Evolutionary conservation across 768 basidiomycete species (phyloP), one percentile per base, ranked within the genome.

Genomic region (Collybia mongolica): DNA sequence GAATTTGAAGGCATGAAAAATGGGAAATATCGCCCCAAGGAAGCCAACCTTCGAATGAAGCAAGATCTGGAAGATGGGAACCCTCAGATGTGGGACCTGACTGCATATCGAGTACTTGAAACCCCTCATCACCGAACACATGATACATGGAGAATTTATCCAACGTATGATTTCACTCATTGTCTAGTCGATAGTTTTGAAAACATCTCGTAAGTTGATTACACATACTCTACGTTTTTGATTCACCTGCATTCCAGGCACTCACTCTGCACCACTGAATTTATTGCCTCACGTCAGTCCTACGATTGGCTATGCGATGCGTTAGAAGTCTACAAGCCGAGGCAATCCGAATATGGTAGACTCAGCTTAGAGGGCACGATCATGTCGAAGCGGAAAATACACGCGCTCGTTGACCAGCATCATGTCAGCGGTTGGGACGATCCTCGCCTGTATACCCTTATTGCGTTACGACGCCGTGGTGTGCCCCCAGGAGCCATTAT

Each of bases 231-330:
- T 29, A 29, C 20, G 48, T n/a, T 36, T 20, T 3, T 37, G 11
- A 29, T 41, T 12, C 19, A 18, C 20, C 14, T 44, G 26, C 17
- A 26, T 44, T 8, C 39, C 39, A 98, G 96, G 20, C 97, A 99
- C 73, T 98, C 97, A 0, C 77, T 99, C 5, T 99, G 97, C 62
- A 99, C 97, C 1, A 84, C 83, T 35, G 97, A 99, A 67, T 99
- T 99, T 67, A 86, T 98, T 59, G 84, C 86, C 18, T 94, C 97
- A 2, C 89, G 97, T 48, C 90, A 93, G 63, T 97, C 97, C 0
- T 98, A 99, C 66, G 97, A 99, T 62, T 99, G 97, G 97, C 81
- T 99, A 11, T 99, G 97, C 61, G 96, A 99, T 64, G 93, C 91
- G 2, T 76, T 98, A n/a, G 91, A 90, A 54, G 88, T 98, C 2